A percentile compares a stretch with the other conserved stretches of the same genome.
Conservation (phyloP, 2,329 filamentous ascomycete genomes). For the Penicillium brevicompactum region DNA sequence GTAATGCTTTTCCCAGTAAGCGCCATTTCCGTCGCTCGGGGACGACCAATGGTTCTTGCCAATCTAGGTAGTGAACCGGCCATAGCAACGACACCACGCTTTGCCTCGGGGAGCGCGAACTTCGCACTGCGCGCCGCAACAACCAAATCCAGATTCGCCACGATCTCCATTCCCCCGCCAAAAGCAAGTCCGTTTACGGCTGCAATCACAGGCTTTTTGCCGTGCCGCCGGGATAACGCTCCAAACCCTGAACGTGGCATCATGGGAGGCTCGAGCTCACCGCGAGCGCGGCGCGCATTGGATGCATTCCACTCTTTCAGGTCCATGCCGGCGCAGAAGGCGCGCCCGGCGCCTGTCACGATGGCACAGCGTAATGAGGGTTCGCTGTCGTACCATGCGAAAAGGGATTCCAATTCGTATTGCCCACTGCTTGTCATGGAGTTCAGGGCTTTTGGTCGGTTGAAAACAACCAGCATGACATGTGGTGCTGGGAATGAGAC, state of each 20-base stretch:
- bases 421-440: conserved; percentile 18
- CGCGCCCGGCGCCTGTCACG: conserved; percentile 15
- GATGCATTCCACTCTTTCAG: conserved; percentile 17
- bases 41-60: conserved; percentile 15
- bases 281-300: conserved; percentile 11
- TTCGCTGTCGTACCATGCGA: conserved; percentile 18
- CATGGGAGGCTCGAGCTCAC: conserved; percentile 9
- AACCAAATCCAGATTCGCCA: conserved; percentile 17
- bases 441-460: conserved; percentile 18
- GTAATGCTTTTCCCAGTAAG: conserved; percentile 16
- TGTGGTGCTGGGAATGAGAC: conserved; percentile 15
- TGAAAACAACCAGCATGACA: conserved; percentile 18
- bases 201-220: conserved; percentile 73
- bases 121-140: conserved; percentile 14
- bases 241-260: conserved; percentile 30
- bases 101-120: conserved; percentile 17
- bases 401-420: conserved; percentile 19
- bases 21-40: conserved; percentile 14
- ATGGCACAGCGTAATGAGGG: conserved; percentile 18
- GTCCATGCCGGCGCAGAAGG: conserved; percentile 22
- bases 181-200: conserved; percentile 78
- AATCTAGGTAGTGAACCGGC: conserved; percentile 18
- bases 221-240: conserved; percentile 28
- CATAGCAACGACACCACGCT: conserved; percentile 19
- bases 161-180: conserved; percentile 77